Percentiles rank a stretch among this genome's conserved stretches.
Conservation (phyloP, 257 asterid genomes). For the Rauvolfia tetraphylla region DNA sequence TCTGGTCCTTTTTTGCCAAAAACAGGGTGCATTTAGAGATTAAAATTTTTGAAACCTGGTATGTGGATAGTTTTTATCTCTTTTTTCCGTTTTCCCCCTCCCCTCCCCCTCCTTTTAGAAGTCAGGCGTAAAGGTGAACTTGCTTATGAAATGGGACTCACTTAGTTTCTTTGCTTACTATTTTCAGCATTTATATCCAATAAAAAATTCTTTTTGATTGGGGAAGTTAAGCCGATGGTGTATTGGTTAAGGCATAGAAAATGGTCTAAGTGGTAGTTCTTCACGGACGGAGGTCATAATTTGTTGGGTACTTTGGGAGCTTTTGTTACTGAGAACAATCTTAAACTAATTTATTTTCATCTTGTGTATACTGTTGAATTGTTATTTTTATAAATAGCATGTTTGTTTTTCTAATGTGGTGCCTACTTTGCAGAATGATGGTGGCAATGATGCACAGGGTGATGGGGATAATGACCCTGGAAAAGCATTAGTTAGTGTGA, state of each 20-base stretch:
- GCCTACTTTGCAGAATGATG: constrained; percentile 39
- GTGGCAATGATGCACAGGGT: constrained; percentile 10
- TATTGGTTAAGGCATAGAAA: background rate
- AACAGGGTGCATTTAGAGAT: background rate
- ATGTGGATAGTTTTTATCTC: background rate
- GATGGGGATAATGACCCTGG: constrained; percentile 28
- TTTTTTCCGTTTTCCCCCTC: no score
- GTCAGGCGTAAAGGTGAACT: background rate
- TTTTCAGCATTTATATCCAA: background rate
- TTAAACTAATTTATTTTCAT: background rate
- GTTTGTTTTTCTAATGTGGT: background rate
- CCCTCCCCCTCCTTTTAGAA: background rate
- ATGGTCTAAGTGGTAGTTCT: background rate
- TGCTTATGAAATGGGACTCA: background rate
- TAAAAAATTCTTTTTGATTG: background rate
- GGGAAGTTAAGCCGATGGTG: background rate
- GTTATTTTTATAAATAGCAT: background rate
- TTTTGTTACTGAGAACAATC: background rate
- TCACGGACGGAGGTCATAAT: background rate
- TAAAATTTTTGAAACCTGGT: background rate
- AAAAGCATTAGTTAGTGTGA: constrained; percentile 20
- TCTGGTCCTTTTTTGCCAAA: background rate
- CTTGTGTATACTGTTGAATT: background rate
- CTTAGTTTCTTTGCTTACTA: no score
- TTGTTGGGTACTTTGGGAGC: background rate